Base-by-base conservation (phyloP, 495 filamentous ascomycete genomes). In the Penicillium taxi region DNA sequence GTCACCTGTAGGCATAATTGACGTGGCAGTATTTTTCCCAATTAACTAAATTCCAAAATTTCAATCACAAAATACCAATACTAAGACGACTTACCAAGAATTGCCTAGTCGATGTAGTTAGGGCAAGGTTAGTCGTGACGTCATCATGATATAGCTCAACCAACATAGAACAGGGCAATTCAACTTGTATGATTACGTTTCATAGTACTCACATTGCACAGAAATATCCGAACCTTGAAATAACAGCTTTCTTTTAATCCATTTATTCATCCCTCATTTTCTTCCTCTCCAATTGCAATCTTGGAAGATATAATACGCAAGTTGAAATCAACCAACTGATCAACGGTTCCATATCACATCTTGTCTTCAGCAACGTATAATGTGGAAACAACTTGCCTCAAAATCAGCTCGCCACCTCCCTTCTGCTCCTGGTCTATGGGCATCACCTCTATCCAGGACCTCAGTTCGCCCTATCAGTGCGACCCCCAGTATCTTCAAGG, bases 61-160 rank as follows among this genome's bases (percentile, higher is more conserved):
- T n/a, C n/a, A n/a, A n/a, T n/a, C 12, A 28, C 5, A 28, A 28
- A 29, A 29, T 14, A 29, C 12, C 12, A 24, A 22, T 15, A 6
- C n/a, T 34, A 23, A 5, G 12, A 35, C 22, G 25, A 14, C 16
- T 11, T 29, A 29, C 24, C 26, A 21, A 13, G 41, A 53, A 41
- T 47, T 50, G n/a, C 44, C 41, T 53, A 34, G 42, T 19, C 3
- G 9, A 45, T 41, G 9, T 9, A 39, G 51, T 38, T 45, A 55
- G 51, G 12, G 27, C n/a, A 17, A 41, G 14, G 24, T 40, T 22
- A 11, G 12, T 38, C 12, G 41, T 64, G 60, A 64, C 60, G 60
- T 64, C 60, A 62, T 39, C 19, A 60, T 64, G 60, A 64, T 51
- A 33, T 17, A 12, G 27, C 13, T 15, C 26, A 34, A 15, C 13